Evolutionary conservation across 2,329 filamentous ascomycete species (phyloP).

Genomic region (Pyricularia pennisetigena): DNA sequence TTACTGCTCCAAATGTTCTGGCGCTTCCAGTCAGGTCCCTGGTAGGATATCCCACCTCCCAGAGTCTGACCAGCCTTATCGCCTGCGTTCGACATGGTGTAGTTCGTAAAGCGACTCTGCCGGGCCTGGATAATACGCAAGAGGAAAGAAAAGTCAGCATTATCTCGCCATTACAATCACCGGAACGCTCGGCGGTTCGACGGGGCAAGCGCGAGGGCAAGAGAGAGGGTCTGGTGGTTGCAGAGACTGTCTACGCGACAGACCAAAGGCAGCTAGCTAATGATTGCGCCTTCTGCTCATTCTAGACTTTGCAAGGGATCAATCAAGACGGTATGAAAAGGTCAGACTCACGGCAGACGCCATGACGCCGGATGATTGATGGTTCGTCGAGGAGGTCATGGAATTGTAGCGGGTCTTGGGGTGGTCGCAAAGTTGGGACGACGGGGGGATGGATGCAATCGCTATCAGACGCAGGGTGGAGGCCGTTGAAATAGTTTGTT

Average conservation of each 20-base stretch:
- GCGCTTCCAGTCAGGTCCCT: slow-evolving; percentile 24
- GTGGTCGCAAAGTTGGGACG: slow-evolving; percentile 7
- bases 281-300: background rate
- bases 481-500: background rate
- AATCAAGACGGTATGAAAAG: slow-evolving; percentile 14
- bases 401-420: background rate
- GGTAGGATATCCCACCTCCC: slow-evolving; percentile 26
- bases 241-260: background rate
- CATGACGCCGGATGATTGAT: slow-evolving; percentile 23
- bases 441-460: slow-evolving; percentile 6
- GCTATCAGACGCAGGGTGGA: background rate
- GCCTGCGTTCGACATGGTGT: slow-evolving; percentile 22
- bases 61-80: slow-evolving; percentile 24
- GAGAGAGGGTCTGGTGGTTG: background rate
- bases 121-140: slow-evolving; percentile 18
- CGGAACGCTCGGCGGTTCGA: background rate
- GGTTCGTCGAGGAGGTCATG: slow-evolving; percentile 22
- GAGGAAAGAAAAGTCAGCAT: slow-evolving; percentile 3
- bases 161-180: background rate
- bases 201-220: background rate
- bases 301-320: background rate
- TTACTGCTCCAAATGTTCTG: slow-evolving; percentile 41
- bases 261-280: background rate
- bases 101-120: slow-evolving; percentile 27
- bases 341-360: slow-evolving; percentile 25